These are phyloP conservation scores for Citrus trifoliata DNA, from an alignment of 345 rosid genomes.

Conservation along the genomic window DNA sequence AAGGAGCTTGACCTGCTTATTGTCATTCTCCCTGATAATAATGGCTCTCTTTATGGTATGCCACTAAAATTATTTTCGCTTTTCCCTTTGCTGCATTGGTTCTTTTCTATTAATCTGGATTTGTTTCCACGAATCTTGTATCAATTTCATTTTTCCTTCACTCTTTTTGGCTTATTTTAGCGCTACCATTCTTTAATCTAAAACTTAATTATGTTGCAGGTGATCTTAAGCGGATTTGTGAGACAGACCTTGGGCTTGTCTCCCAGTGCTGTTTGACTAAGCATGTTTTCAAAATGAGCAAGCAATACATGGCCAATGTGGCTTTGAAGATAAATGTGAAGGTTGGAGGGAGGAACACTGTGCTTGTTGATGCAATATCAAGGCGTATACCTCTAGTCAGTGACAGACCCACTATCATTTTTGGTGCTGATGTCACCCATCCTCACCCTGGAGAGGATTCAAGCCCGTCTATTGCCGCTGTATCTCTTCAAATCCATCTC, in stretches of 20 bases:
- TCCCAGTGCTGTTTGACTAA: slow-evolving; percentile 95
- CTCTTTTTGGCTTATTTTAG: not conserved
- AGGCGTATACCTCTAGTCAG: slow-evolving; percentile 94
- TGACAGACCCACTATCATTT: slow-evolving; percentile 89
- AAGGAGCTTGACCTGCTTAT: slow-evolving; percentile 94
- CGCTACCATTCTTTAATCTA: not conserved
- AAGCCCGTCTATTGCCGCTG: slow-evolving; percentile 99
- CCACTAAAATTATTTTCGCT: not conserved
- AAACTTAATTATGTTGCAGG: slow-evolving; percentile 44
- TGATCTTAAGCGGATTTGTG: slow-evolving; percentile 94
- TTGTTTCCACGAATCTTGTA: not conserved
- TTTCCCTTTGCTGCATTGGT: too few species aligned
- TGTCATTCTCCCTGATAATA: slow-evolving; percentile 92
- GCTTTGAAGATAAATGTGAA: slow-evolving; percentile 93
- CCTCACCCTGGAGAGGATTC: slow-evolving; percentile 99
- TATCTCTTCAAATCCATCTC: slow-evolving; percentile 25
- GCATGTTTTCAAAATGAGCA: slow-evolving; percentile 84
- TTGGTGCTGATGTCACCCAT: slow-evolving; percentile 99
- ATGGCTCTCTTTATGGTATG: slow-evolving; percentile 96
- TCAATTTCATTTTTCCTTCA: not conserved
- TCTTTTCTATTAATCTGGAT: not conserved
- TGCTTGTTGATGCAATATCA: slow-evolving; percentile 90
- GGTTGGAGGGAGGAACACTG: slow-evolving; percentile 98
- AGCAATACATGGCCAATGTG: slow-evolving; percentile 93
- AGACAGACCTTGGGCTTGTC: slow-evolving; percentile 95